phyloP scores from a whole-genome alignment of 148 eudicot genomes.

The Camellia granthamiana region DNA sequence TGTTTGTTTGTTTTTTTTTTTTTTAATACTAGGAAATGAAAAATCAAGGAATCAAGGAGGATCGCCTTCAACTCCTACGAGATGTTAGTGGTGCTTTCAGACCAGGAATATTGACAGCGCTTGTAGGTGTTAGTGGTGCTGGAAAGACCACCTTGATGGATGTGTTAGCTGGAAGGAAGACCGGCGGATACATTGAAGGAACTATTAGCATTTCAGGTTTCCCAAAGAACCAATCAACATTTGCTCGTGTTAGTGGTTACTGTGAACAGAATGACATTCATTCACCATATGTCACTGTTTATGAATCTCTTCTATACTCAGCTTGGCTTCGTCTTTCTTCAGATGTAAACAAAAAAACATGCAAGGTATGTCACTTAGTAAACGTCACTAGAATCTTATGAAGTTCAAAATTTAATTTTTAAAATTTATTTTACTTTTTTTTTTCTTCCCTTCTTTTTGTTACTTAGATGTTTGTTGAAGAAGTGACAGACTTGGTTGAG shows the following conservation, averaged over 20 bases:
- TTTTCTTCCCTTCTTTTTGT: neutral
- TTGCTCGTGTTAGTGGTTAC: slow-evolving; percentile 64
- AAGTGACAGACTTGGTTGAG: slow-evolving; percentile 71
- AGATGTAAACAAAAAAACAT: slow-evolving; percentile 31
- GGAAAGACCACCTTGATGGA: slow-evolving; percentile 76
- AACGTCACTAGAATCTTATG: neutral
- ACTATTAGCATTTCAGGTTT: slow-evolving; percentile 51
- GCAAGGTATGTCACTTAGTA: slow-evolving; percentile 30
- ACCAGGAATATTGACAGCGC: slow-evolving; percentile 70
- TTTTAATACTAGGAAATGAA: slow-evolving; percentile 49
- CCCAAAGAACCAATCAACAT: slow-evolving; percentile 66
- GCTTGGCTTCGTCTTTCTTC: slow-evolving; percentile 72
- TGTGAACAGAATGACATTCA: slow-evolving; percentile 74
- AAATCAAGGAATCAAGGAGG: slow-evolving; percentile 47
- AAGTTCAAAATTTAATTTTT: neutral
- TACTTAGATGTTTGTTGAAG: slow-evolving; percentile 56
- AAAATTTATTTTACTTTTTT: neutral
- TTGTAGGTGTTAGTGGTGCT: slow-evolving; percentile 76
- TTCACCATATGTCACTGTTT: slow-evolving; percentile 66
- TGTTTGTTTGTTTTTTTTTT: neutral
- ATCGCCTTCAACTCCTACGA: slow-evolving; percentile 51
- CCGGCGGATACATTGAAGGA: slow-evolving; percentile 65
- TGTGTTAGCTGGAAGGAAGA: slow-evolving; percentile 67
- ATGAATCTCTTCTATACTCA: slow-evolving; percentile 63
- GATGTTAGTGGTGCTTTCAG: slow-evolving; percentile 70